These are phyloP conservation scores for Russula griseocarnosa DNA, from an alignment of 768 basidiomycete genomes.

Conservation along the genomic window DNA sequence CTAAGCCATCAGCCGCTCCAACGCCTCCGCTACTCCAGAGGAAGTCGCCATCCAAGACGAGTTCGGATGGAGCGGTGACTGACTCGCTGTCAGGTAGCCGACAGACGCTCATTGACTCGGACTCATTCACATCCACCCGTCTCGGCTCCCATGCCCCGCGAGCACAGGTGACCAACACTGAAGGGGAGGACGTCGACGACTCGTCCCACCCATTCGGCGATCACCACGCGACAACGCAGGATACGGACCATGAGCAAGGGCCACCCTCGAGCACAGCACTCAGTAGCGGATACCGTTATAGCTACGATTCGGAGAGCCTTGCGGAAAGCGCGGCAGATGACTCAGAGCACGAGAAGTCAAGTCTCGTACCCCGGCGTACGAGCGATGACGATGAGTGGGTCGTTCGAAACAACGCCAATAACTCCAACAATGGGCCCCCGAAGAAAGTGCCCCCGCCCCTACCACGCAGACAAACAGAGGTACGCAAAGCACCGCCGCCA, in stretches of 20 bases:
- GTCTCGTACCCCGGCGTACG: slow-evolving; percentile 32
- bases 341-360: slow-evolving; percentile 43
- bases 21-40: slow-evolving; percentile 5
- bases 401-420: not conserved
- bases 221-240: slow-evolving; percentile 41
- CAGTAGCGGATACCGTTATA: slow-evolving; percentile 38
- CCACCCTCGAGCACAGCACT: slow-evolving; percentile 39
- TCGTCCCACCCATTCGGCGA: slow-evolving; percentile 49
- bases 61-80: slow-evolving; percentile 7
- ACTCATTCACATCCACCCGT: slow-evolving; percentile 46
- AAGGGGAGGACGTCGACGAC: slow-evolving; percentile 36
- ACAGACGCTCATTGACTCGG: slow-evolving; percentile 28
- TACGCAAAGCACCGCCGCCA: slow-evolving; percentile 32
- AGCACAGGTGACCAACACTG: slow-evolving; percentile 29
- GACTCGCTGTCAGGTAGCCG: slow-evolving; percentile 20
- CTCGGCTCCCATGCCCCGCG: slow-evolving; percentile 42
- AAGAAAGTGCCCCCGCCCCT: slow-evolving; percentile 23
- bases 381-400: slow-evolving; percentile 26
- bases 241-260: slow-evolving; percentile 11
- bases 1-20: slow-evolving; percentile 30
- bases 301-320: slow-evolving; percentile 41
- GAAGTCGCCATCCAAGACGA: slow-evolving; percentile 18
- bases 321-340: slow-evolving; percentile 38
- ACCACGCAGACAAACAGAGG: slow-evolving; percentile 31
- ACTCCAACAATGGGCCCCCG: slow-evolving; percentile 7